Evolutionary conservation across 805 yeast species (phyloP).

Genomic region (Wickerhamiella azyma): DNA sequence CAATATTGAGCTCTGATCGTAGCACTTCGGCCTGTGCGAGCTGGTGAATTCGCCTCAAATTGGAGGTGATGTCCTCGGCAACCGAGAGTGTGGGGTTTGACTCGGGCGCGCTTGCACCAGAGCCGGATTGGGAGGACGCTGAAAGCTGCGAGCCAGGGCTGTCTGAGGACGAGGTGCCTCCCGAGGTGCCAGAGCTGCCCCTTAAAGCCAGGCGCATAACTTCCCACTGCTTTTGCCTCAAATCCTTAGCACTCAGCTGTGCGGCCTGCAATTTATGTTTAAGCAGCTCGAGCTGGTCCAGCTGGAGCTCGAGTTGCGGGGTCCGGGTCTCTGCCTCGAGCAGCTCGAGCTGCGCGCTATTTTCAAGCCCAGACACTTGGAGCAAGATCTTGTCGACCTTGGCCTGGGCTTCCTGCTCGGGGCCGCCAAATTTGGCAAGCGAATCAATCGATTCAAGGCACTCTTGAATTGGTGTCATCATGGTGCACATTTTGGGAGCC

Average conservation of each 20-base stretch:
- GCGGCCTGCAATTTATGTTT: constrained; percentile 5
- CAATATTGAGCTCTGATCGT: constrained; percentile 26
- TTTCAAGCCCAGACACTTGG: background rate
- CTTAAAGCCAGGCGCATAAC: background rate
- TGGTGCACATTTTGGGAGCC: constrained; percentile 34
- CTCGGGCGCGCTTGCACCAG: no score
- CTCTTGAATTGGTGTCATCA: constrained; percentile 3
- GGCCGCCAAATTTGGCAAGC: constrained; percentile 1
- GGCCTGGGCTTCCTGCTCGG: constrained; percentile 1
- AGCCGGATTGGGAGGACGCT: no score
- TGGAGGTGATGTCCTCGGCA: constrained; percentile 21
- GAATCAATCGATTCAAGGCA: constrained; percentile 3
- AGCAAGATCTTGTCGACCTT: background rate
- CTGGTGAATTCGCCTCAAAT: constrained; percentile 23
- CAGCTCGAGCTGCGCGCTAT: background rate
- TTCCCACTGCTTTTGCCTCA: background rate
- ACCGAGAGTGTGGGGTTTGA: constrained; percentile 12
- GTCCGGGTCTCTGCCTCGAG: background rate
- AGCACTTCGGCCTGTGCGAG: constrained; percentile 29
- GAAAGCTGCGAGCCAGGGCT: no score
- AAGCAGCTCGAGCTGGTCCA: constrained; percentile 1
- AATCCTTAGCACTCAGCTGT: background rate
- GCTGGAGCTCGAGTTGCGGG: background rate
- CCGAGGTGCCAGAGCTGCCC: background rate
- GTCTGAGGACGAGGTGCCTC: no score